These are phyloP conservation scores for Capniomyces stellatus DNA, from an alignment of 371 early-diverging fungal genomes.

Conservation along the genomic window DNA sequence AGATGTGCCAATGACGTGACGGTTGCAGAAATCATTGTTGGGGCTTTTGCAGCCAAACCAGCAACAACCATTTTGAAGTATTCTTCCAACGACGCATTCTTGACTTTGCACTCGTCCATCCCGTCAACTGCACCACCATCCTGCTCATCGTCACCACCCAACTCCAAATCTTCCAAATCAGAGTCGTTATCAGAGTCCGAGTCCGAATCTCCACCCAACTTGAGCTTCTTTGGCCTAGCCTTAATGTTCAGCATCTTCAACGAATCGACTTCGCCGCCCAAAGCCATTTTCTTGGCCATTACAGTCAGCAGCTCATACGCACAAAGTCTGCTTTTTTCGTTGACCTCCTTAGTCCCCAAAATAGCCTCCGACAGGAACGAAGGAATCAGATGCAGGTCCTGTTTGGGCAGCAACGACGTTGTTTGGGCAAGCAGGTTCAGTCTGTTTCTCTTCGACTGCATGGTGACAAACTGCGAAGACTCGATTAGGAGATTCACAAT, in stretches of 20 bases:
- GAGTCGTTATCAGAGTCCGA: not conserved
- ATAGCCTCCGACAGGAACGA: conserved; percentile 76
- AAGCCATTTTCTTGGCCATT: conserved; percentile 77
- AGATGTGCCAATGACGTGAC: conserved; percentile 65
- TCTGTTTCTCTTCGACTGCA: conserved; percentile 50
- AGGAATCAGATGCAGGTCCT: conserved; percentile 67
- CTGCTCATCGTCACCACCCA: conserved; percentile 22
- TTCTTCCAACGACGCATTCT: conserved; percentile 19
- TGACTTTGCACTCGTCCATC: not conserved
- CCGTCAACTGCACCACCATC: conserved; percentile 4
- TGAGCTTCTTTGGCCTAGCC: conserved; percentile 8
- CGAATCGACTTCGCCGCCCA: conserved; percentile 44
- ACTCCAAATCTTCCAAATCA: conserved; percentile 29
- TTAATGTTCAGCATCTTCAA: conserved; percentile 29
- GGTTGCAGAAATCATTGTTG: conserved; percentile 85
- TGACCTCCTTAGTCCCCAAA: conserved; percentile 78
- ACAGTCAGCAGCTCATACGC: conserved; percentile 71
- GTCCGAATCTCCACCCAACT: conserved; percentile 4
- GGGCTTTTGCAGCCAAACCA: conserved; percentile 79
- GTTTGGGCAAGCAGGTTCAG: conserved; percentile 37
- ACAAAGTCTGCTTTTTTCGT: conserved; percentile 64
- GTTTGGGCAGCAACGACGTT: conserved; percentile 28
- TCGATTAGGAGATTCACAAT: conserved; percentile 28
- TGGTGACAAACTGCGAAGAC: conserved; percentile 25
- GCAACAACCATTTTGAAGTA: conserved; percentile 76